Conservation (phyloP, 1,139 yeast genomes). For the Komagataea norvegica region DNA sequence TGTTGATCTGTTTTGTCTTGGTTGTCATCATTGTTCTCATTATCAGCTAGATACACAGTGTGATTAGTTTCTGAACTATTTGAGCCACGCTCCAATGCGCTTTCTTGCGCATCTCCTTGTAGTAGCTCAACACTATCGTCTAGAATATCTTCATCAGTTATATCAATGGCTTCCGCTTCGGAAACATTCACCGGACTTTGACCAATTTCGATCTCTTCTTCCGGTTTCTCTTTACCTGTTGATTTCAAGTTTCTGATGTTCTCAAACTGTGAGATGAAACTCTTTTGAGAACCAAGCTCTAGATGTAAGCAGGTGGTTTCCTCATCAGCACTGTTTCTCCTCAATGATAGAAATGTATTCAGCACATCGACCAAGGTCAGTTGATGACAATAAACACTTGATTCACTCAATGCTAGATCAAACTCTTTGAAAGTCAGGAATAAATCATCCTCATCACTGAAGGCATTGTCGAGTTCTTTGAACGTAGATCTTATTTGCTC, state of each 20-base stretch:
- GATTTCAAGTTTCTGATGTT: constrained; percentile 1
- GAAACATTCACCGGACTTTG: constrained; percentile 1
- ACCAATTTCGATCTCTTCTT: not conserved
- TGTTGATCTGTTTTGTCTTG: too few relatives aligned
- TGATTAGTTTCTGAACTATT: too few relatives aligned
- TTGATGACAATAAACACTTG: constrained; percentile 16
- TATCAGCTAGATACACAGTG: too few relatives aligned
- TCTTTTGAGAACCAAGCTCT: constrained; percentile 13
- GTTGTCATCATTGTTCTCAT: too few relatives aligned
- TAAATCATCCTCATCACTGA: constrained; percentile 20
- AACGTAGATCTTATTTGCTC: constrained; percentile 19
- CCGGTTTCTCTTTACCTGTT: not conserved
- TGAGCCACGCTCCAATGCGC: too few relatives aligned
- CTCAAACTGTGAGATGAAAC: constrained; percentile 11
- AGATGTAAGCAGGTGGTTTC: constrained; percentile 16
- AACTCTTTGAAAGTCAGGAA: constrained; percentile 19
- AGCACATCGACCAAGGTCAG: constrained; percentile 17
- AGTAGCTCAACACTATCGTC: too few relatives aligned
- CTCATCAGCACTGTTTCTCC: constrained; percentile 1
- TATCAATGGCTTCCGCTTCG: not conserved
- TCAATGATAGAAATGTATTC: constrained; percentile 13
- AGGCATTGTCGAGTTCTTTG: constrained; percentile 17
- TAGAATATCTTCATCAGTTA: not conserved
- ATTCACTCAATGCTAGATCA: constrained; percentile 16
- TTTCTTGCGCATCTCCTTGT: too few relatives aligned